phyloP scores from a whole-genome alignment of 2,329 filamentous ascomycete species.

The Ophiognomonia clavigignenti-juglandacearum region DNA sequence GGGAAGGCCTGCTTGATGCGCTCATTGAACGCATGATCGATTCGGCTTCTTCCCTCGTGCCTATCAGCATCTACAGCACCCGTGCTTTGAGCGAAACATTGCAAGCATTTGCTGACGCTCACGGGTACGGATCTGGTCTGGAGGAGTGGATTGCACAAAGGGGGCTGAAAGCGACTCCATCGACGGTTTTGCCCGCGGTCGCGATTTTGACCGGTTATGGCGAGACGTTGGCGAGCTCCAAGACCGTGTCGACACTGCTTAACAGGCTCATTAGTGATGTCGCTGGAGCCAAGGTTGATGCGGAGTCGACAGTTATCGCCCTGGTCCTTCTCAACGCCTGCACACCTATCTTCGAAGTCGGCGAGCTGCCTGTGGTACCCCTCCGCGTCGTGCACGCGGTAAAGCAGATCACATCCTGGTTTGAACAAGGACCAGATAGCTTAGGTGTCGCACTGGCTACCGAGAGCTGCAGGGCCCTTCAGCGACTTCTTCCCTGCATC shows the following conservation, averaged over 20 bases:
- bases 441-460: conserved; percentile 40
- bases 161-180: conserved; percentile 40
- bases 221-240: conserved; percentile 43
- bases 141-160: conserved; percentile 44
- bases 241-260: conserved; percentile 46
- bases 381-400: conserved; percentile 79
- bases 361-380: conserved; percentile 51
- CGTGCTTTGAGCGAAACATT: conserved; percentile 47
- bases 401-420: conserved; percentile 70
- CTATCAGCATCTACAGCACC: conserved; percentile 47
- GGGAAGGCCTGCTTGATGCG: conserved; percentile 31
- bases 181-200: conserved; percentile 42
- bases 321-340: conserved; percentile 52
- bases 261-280: conserved; percentile 58
- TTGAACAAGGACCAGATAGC: conserved; percentile 39
- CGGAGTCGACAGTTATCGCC: conserved; percentile 40
- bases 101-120: conserved; percentile 38
- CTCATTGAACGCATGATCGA: conserved; percentile 41
- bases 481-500: conserved; percentile 65
- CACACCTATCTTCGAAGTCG: conserved; percentile 45
- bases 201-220: conserved; percentile 50
- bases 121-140: conserved; percentile 38
- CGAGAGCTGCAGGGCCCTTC: conserved; percentile 52
- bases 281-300: conserved; percentile 40
- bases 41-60: conserved; percentile 35